A percentile compares a stretch with the other conserved stretches of the same genome.
Evolutionary conservation across 805 yeast genomes (phyloP).

Genomic region (Candida sanyiensis): DNA sequence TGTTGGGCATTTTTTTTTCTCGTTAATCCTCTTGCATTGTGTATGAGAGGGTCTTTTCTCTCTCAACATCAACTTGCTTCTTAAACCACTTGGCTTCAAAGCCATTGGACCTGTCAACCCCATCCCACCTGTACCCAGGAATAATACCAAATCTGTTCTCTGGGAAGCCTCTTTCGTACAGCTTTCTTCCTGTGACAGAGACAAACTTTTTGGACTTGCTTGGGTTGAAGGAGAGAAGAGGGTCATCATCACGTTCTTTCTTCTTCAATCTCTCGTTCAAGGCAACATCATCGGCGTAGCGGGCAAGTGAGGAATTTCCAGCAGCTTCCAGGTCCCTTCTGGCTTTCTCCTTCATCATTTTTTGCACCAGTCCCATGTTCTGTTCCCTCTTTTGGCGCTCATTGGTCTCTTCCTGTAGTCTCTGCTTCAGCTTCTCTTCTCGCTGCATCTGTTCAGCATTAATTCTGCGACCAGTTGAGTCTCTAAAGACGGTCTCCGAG

Average conservation of each 20-base stretch:
- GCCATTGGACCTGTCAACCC: conserved; percentile 84
- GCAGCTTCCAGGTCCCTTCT: conserved; percentile 27
- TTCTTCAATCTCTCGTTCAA: conserved; percentile 30
- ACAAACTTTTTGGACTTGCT: conserved; percentile 20
- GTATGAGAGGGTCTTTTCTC: conserved; percentile 27
- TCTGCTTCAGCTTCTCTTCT: conserved; percentile 25
- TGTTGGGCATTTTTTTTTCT: neutral
- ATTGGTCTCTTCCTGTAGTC: conserved; percentile 26
- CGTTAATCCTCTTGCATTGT: conserved; percentile 38
- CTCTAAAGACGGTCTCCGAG: conserved; percentile 50
- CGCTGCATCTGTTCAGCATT: conserved; percentile 31
- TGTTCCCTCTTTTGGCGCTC: conserved; percentile 25
- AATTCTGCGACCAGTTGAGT: conserved; percentile 50
- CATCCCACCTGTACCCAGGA: conserved; percentile 90
- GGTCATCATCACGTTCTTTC: conserved; percentile 52
- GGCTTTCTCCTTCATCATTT: conserved; percentile 32
- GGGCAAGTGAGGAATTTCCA: conserved; percentile 24
- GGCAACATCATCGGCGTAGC: conserved; percentile 35
- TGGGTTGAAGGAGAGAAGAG: conserved; percentile 45
- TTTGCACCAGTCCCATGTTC: conserved; percentile 37
- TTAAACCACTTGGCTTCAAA: conserved; percentile 62
- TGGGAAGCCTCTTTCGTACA: conserved; percentile 50
- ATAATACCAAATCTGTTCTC: conserved; percentile 68
- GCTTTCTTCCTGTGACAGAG: conserved; percentile 43
- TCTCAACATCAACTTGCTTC: conserved; percentile 32